Evolutionary conservation across 495 filamentous ascomycete species (phyloP), one percentile per base, ranked within the genome.

Genomic region (Penicillium diatomitis): DNA sequence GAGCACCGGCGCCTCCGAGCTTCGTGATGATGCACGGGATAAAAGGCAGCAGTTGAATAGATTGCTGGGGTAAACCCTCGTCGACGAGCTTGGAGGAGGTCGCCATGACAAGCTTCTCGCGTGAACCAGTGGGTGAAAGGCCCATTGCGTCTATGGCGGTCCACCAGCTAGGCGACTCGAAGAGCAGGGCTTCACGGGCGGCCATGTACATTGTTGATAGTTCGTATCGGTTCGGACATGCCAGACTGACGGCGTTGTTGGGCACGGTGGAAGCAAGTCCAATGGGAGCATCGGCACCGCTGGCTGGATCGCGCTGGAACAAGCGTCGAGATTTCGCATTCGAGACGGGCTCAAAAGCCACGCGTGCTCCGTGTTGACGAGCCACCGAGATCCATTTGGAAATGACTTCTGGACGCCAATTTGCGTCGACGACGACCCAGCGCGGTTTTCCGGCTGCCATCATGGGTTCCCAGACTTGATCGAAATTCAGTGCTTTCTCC

Each of bases 281-380:
- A 49, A 69, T 63, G 7, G 60, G 50, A 6, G 65, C 44, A 44
- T 47, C 53, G 12, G 48, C 36, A 45, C 47, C 59, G 28, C 43
- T 53, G 12, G 48, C 38, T 20, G 20, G 20, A 40, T 48, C 49
- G 5, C 58, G 54, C 28, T 66, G 63, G 57, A 96, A 89, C 4
- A 96, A 65, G 3, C 83, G 72, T 6, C 75, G 67, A 6, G 87
- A 77, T 64, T 98, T 98, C 39, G 76, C 78, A 3, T 74, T 74
- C 3, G 88, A 92, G 7, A 96, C 94, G n/a, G 92, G 92, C 62
- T 98, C 92, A 54, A 90, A 94, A 10, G 84, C 84, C n/a, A 89
- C 74, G 3, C 72, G 69, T 6, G 80, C 73, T 10, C 69, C 68
- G 47, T 75, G 55, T 40, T 64, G 63, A 46, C 76, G 77, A 30